These are phyloP conservation scores for Haplosporangium sp. DNA, from an alignment of 371 early-diverging fungal species.

Conservation along the genomic window DNA sequence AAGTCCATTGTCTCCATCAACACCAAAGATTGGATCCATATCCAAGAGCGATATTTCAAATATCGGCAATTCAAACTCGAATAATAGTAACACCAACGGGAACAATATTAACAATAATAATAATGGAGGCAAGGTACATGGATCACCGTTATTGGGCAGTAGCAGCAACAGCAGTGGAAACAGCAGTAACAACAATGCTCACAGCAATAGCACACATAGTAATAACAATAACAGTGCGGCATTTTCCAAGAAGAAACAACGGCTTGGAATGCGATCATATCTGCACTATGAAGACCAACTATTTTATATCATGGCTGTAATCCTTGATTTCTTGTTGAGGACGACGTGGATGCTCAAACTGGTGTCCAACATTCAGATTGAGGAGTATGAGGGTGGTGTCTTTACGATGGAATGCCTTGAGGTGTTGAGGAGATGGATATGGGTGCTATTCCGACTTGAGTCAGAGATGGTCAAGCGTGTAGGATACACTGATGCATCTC, in stretches of 20 bases:
- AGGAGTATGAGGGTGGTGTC: constrained; percentile 75
- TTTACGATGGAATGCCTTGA: constrained; percentile 84
- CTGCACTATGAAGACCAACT: constrained; percentile 71
- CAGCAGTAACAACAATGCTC: not conserved
- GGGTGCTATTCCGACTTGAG: constrained; percentile 92
- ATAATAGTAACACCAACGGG: not conserved
- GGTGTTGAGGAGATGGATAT: constrained; percentile 88
- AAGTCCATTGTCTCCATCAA: constrained; percentile 43
- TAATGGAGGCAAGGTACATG: not conserved
- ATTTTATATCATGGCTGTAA: constrained; percentile 81
- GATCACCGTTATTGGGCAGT: constrained; percentile 6
- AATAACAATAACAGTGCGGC: not conserved
- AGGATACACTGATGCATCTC: constrained; percentile 19
- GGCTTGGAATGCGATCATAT: constrained; percentile 67
- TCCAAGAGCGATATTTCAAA: constrained; percentile 8
- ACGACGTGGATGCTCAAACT: constrained; percentile 90
- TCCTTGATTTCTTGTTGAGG: constrained; percentile 83
- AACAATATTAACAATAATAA: constrained; percentile 6
- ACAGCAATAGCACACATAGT: not conserved
- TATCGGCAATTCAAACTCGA: not conserved
- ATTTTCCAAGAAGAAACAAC: constrained; percentile 2
- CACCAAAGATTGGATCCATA: constrained; percentile 7
- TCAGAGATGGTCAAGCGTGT: constrained; percentile 76
- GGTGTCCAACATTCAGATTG: constrained; percentile 75
- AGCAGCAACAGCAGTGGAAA: not conserved